Base-by-base conservation (phyloP, 176 grass and related monocot species). In the Musa beccarii region DNA sequence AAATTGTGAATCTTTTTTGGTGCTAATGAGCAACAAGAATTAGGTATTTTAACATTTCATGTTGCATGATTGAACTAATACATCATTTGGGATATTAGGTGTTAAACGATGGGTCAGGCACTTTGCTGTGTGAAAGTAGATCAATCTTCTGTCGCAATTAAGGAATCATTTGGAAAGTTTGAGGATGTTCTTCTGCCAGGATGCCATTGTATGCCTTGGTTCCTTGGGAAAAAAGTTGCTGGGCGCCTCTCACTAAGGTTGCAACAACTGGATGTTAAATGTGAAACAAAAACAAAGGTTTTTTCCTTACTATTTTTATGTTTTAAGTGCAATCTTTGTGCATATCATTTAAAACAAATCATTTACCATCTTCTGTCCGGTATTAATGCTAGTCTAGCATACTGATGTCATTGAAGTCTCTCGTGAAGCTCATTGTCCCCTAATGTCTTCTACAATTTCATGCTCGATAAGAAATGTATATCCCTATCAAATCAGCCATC, bases 161-260 rank as follows among this genome's bases (percentile, higher is more conserved):
- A 69, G 76, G 76, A 79, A 24, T 20, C 24, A 6, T 79, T 79
- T 7, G 76, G 76, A 29, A 79, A 79, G 63, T 69, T 54, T 22
- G 76, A 79, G 0, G 76, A 69, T 29, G 76, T 79, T 11, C 63
- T 79, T 55, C 15, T 54, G 16, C 76, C 76, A 57, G 76, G 76
- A 43, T 79, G 76, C 23, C 76, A 79, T 69, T 79, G 51, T 10
- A 20, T 79, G 51, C 76, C 76, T 34, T 79, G 76, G 76, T 55
- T 79, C 17, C 22, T 34, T 20, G 76, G 76, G 1, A 79, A 54
- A 20, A 21, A 25, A 34, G 15, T 79, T 6, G 65, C 65, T 19
- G 76, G 76, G 51, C 51, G 52, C 17, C 76, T 79, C 13, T 56
- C 65, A 17, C 76, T 79, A 6, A 64, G 76, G 14, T 55, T 79